Conservation (phyloP, 1,284 basidiomycete genomes). For the Microbotryum lychnidis-dioicae region DNA sequence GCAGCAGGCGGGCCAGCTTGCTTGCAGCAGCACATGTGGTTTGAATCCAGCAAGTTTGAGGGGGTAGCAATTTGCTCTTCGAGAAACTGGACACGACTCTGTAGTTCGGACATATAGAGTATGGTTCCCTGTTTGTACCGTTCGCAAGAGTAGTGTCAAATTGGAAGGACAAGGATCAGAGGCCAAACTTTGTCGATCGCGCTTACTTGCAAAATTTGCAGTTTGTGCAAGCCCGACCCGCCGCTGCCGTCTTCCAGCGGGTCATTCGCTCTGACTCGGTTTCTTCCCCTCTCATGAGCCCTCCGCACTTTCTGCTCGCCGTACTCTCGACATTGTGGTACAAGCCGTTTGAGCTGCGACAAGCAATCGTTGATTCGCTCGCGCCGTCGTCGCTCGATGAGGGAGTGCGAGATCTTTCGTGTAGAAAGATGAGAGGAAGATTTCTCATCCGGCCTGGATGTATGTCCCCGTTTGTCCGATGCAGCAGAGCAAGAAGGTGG, state of each 20-base stretch:
- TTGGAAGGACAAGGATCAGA: no score
- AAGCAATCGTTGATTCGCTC: conserved; percentile 77
- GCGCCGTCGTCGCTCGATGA: conserved; percentile 70
- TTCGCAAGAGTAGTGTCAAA: not conserved
- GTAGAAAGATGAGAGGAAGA: conserved; percentile 54
- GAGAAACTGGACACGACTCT: conserved; percentile 1
- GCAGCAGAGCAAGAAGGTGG: not conserved
- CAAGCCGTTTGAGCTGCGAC: conserved; percentile 55
- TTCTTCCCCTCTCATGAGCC: conserved; percentile 37
- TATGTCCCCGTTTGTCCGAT: not conserved
- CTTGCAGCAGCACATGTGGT: not conserved
- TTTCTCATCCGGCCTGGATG: not conserved
- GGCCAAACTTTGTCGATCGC: no score
- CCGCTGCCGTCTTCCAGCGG: conserved; percentile 22
- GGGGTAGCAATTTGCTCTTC: not conserved
- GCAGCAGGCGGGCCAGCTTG: not conserved
- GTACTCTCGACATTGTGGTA: conserved; percentile 44
- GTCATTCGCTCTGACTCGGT: conserved; percentile 27
- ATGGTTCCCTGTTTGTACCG: conserved; percentile 24
- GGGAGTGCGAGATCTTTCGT: conserved; percentile 69
- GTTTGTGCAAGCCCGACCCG: conserved; percentile 58
- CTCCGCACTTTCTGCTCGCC: conserved; percentile 36
- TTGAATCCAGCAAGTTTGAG: no score
- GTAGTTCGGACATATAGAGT: conserved; percentile 19
- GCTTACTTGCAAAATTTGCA: conserved; percentile 58